A percentile compares a stretch with the other conserved stretches of the same genome.
These are phyloP conservation scores for Paracamarosporium sp. DNA, from an alignment of 2,329 filamentous ascomycete species.

Conservation along the genomic window DNA sequence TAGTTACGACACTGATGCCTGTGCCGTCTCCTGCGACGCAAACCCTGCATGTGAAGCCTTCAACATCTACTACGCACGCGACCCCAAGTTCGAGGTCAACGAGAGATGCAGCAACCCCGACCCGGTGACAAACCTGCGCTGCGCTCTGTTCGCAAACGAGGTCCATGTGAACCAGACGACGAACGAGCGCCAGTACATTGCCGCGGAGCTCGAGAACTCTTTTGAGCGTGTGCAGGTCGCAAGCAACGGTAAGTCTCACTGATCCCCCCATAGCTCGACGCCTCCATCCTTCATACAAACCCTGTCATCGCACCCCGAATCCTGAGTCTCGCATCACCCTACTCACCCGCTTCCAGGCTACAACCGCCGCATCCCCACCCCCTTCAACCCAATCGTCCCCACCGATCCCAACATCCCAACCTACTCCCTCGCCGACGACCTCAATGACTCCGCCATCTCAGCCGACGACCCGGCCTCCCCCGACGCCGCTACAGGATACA, in stretches of 20 bases:
- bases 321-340: too few species aligned
- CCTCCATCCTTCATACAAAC: too few species aligned
- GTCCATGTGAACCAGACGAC: background rate
- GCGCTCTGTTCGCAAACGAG: constrained; percentile 2
- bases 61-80: constrained; percentile 20
- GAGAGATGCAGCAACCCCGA: constrained; percentile 7
- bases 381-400: too few species aligned
- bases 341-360: background rate
- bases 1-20: constrained; percentile 7
- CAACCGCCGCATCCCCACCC: too few species aligned
- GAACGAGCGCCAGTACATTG: background rate
- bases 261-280: too few species aligned
- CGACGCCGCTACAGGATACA: background rate
- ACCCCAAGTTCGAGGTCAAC: constrained; percentile 2
- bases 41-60: constrained; percentile 6
- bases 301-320: too few species aligned
- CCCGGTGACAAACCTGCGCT: constrained; percentile 13
- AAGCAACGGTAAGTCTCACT: background rate
- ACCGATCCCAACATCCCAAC: too few species aligned
- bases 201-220: background rate
- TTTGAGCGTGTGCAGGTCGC: background rate
- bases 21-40: constrained; percentile 18
- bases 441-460: background rate
- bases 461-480: too few species aligned
- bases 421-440: background rate